Evolutionary conservation across 2,329 filamentous ascomycete genomes (phyloP), one percentile per base, ranked within the genome.

Genomic region (Camptophora hylomeconis): DNA sequence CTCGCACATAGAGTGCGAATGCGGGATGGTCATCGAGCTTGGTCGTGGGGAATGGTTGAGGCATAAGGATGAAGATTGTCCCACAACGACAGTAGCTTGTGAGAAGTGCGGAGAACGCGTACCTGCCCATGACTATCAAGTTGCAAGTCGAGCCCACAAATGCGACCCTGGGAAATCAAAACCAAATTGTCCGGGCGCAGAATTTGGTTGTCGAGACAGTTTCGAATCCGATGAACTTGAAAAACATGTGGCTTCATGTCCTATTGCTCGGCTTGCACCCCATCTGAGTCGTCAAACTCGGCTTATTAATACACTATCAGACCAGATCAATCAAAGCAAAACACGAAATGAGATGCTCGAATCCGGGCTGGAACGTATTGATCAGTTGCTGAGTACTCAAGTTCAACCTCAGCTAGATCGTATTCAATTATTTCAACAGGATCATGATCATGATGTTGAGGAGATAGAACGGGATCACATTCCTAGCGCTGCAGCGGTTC

Each of bases 211-310:
- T 33, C 45, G 43, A 4, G 46, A 52, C 21, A 53, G 50, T 20
- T 40, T 54, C 37, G 53, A 49, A 36, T 47, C 49, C 8, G 46
- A 48, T 13, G 50, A 56, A 11, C 44, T 55, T 17, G 50, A 54
- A 21, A 49, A 55, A 22, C 62, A 69, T 39, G 54, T 61, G 26
- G 49, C 54, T 27, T 47, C 48, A 16, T 76, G 71, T 42, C 57
- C 62, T 0, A 56, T 72, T 24, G 58, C 65, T 7, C 51, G 58
- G 4, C 52, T 63, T 33, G 49, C 52, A 1, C 58, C 60, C 11
- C 58, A 57, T 28, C 51, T 63, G 13, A 52, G 60, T 24, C 49
- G 46, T 9, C 59, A 63, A 32, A 54, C 58, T 15, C 44, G 53
- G 13, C 50, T 57, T 3, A 47, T 64, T 5, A 48, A 58, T 26